Evolutionary conservation across 108 stramenopile species (phyloP).

Genomic region (Asterionellopsis glacialis): DNA sequence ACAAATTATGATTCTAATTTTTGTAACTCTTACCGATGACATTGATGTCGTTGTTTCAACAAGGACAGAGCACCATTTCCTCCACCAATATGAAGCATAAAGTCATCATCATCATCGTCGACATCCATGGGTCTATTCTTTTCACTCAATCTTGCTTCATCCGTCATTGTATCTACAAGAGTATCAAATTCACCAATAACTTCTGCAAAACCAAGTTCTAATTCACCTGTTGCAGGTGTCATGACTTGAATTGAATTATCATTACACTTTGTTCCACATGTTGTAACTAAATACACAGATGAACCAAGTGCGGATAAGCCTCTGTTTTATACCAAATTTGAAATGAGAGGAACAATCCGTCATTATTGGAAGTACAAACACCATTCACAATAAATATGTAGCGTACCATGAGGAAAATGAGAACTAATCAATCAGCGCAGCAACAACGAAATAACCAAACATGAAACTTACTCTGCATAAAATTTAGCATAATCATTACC

Average conservation of each 20-base stretch:
- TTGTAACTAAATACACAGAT: conserved; percentile 56
- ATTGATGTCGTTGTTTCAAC: conserved; percentile 45
- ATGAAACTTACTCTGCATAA: conserved; percentile 46
- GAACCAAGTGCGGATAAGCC: conserved; percentile 61
- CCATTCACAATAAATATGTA: too few species aligned
- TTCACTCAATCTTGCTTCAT: conserved; percentile 27
- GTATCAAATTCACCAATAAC: conserved; percentile 68
- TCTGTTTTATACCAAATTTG: conserved; percentile 9
- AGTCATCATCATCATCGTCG: conserved; percentile 11
- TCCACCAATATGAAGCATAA: conserved; percentile 1
- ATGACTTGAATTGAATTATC: conserved; percentile 29
- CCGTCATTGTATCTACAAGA: conserved; percentile 67
- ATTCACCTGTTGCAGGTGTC: conserved; percentile 40
- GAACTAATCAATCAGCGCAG: too few species aligned
- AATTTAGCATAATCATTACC: conserved; percentile 66
- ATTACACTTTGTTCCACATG: conserved; percentile 9
- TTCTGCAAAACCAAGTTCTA: conserved; percentile 57
- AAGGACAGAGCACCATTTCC: conserved; percentile 24
- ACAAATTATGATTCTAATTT: background rate
- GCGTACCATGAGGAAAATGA: too few species aligned
- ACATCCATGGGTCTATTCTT: background rate
- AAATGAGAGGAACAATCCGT: background rate
- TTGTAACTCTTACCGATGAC: conserved; percentile 14
- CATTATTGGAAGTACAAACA: too few species aligned
- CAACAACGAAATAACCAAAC: background rate